Evolutionary conservation across 1,284 basidiomycete genomes (phyloP).

Genomic region (Puccinia brachypodii): DNA sequence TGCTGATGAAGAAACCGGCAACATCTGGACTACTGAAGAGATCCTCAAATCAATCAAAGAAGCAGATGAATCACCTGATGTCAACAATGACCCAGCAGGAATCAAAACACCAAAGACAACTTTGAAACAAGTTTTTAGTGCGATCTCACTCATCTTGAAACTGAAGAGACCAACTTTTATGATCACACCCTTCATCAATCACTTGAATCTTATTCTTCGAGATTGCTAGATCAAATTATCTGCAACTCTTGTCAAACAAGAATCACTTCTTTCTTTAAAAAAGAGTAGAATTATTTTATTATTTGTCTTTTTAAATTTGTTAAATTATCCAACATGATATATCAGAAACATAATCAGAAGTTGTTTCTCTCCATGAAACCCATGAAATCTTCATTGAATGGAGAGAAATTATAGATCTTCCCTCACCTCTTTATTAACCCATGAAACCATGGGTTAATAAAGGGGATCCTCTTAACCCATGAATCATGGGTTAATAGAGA

Average conservation of each 20-base stretch:
- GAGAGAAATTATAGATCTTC: neutral
- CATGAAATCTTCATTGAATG: neutral
- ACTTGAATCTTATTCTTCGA: neutral
- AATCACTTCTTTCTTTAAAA: neutral
- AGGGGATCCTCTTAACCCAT: too few relatives aligned
- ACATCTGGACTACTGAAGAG: neutral
- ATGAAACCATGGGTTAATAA: neutral
- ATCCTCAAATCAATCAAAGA: neutral
- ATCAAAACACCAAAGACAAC: neutral
- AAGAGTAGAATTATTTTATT: neutral
- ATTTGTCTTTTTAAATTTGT: neutral
- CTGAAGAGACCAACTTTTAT: too few relatives aligned
- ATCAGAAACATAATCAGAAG: too few relatives aligned
- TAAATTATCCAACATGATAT: too few relatives aligned
- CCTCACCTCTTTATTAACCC: too few relatives aligned
- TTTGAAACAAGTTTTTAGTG: neutral
- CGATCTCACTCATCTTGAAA: neutral
- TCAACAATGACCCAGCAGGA: neutral
- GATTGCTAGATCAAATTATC: neutral
- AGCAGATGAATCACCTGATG: neutral
- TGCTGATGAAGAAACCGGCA: neutral
- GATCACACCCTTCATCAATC: neutral
- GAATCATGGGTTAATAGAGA: neutral
- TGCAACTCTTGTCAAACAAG: neutral
- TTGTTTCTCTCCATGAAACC: neutral